phyloP scores from a whole-genome alignment of 805 yeast genomes.

The Teunomyces aglyptinius region DNA sequence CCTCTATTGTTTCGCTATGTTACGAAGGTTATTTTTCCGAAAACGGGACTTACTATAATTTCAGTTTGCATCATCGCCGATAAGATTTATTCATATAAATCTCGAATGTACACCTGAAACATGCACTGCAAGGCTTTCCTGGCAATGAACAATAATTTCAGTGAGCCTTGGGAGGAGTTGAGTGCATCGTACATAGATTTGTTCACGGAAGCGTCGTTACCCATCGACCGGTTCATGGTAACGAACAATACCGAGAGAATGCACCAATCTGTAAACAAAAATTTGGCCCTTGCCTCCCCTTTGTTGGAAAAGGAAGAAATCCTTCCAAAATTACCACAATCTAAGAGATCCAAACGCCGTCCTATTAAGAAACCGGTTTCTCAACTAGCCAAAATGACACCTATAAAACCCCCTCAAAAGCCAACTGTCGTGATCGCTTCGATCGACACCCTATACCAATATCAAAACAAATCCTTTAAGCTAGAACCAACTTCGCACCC shows the following conservation, averaged over 20 bases:
- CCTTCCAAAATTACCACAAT: neutral
- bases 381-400: constrained; percentile 1
- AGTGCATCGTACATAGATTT: constrained; percentile 1
- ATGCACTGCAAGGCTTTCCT: neutral
- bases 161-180: constrained; percentile 3
- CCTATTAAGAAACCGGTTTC: constrained; percentile 2
- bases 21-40: constrained; percentile 1
- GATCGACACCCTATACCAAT: constrained; percentile 15
- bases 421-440: constrained; percentile 25
- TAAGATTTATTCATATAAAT: constrained; percentile 1
- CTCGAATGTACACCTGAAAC: neutral
- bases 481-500: neutral
- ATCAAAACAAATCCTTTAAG: constrained; percentile 2
- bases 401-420: constrained; percentile 19
- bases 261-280: constrained; percentile 9
- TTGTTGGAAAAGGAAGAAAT: constrained; percentile 14
- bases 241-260: neutral
- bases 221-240: neutral
- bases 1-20: constrained; percentile 2
- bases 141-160: neutral
- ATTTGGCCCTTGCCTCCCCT: constrained; percentile 24
- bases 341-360: neutral
- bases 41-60: neutral
- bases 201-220: neutral
- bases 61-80: neutral